These are phyloP conservation scores for Plenodomus tracheiphilus DNA, from an alignment of 2,329 filamentous ascomycete species.

Conservation along the genomic window DNA sequence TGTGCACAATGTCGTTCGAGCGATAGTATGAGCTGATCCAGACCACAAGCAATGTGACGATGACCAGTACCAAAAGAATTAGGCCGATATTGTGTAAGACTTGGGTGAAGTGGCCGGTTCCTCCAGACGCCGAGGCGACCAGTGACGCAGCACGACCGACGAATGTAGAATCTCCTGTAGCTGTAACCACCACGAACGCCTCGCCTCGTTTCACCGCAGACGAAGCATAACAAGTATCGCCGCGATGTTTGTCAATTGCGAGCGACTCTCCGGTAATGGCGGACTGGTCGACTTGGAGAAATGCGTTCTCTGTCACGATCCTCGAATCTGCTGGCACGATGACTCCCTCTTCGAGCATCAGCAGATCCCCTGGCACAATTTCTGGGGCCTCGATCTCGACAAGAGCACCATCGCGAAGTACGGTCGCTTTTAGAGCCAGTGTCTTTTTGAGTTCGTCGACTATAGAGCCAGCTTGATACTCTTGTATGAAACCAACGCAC, in stretches of 20 bases:
- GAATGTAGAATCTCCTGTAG: slow-evolving; percentile 87
- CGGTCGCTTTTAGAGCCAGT: slow-evolving; percentile 82
- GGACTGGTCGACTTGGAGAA: slow-evolving; percentile 89
- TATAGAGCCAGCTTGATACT: slow-evolving; percentile 87
- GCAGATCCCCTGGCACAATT: slow-evolving; percentile 86
- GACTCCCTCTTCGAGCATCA: slow-evolving; percentile 87
- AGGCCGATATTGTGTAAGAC: slow-evolving; percentile 87
- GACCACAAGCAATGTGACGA: slow-evolving; percentile 78
- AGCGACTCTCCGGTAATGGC: slow-evolving; percentile 91
- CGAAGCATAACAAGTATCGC: slow-evolving; percentile 80
- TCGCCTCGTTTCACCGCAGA: slow-evolving; percentile 90
- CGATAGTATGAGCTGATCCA: slow-evolving; percentile 90
- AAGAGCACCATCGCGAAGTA: slow-evolving; percentile 77
- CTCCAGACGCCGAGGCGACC: slow-evolving; percentile 73
- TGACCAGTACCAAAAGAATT: slow-evolving; percentile 76
- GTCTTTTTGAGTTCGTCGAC: slow-evolving; percentile 92
- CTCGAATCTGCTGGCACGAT: slow-evolving; percentile 89
- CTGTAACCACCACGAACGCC: slow-evolving; percentile 78
- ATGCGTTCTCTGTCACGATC: slow-evolving; percentile 80
- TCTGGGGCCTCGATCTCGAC: slow-evolving; percentile 80
- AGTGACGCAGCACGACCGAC: slow-evolving; percentile 87
- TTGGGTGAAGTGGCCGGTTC: slow-evolving; percentile 86
- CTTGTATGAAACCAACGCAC: slow-evolving; percentile 82
- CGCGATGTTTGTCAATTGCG: slow-evolving; percentile 84
- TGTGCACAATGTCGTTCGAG: slow-evolving; percentile 75